Conservation (phyloP, 1,139 yeast genomes). For the Suhomyces bribrorum region DNA sequence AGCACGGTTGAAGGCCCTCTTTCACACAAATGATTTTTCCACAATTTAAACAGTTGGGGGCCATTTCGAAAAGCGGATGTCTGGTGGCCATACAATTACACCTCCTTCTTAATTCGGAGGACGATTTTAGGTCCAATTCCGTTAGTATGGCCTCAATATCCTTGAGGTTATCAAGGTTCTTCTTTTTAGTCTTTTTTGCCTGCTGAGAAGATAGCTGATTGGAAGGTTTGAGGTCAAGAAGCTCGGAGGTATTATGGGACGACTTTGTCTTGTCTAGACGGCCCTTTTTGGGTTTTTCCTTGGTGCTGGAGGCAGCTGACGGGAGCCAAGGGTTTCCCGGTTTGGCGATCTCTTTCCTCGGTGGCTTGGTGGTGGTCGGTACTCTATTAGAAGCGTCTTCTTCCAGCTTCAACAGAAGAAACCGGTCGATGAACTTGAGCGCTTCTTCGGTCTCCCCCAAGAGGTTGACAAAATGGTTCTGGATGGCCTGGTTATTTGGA, state of each 20-base stretch:
- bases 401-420: conserved; percentile 25
- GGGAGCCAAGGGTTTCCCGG: conserved; percentile 12
- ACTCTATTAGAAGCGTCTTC: conserved; percentile 15
- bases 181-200: conserved; percentile 36
- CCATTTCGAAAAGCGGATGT: conserved; percentile 85
- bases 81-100: conserved; percentile 86
- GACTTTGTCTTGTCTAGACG: conserved; percentile 23
- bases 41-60: conserved; percentile 92
- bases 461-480: conserved; percentile 51
- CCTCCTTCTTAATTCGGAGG: conserved; percentile 19
- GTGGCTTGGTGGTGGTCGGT: background rate
- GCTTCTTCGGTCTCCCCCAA: conserved; percentile 55
- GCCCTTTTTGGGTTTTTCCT: conserved; percentile 25
- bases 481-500: conserved; percentile 43
- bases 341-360: conserved; percentile 9
- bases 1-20: conserved; percentile 91
- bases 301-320: conserved; percentile 10
- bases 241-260: conserved; percentile 40
- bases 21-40: conserved; percentile 89
- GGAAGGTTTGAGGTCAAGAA: conserved; percentile 31
- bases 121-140: conserved; percentile 34
- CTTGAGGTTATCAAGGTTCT: conserved; percentile 51
- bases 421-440: conserved; percentile 38
- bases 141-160: conserved; percentile 53
- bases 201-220: conserved; percentile 21